phyloP scores from a whole-genome alignment of 371 early-diverging fungal genomes.

The Rhizomucor pusillus region DNA sequence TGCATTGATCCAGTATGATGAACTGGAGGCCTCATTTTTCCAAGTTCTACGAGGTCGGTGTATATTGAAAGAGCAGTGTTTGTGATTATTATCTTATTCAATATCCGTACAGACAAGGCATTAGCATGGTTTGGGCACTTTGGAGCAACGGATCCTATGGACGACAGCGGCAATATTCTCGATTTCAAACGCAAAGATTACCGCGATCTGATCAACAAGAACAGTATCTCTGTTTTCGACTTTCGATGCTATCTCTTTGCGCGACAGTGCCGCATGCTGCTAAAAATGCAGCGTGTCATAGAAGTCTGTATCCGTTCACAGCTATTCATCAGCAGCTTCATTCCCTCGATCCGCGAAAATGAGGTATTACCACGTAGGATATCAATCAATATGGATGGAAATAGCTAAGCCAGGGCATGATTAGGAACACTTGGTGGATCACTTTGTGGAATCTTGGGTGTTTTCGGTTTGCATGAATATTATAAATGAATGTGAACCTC shows the following conservation, averaged over 20 bases:
- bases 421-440: conserved; percentile 25
- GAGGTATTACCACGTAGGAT: conserved; percentile 26
- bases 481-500: conserved; percentile 74
- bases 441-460: conserved; percentile 78
- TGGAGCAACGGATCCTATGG: conserved; percentile 80
- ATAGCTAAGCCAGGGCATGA: background rate
- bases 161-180: conserved; percentile 85
- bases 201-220: conserved; percentile 84
- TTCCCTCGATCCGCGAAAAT: conserved; percentile 72
- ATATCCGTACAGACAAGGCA: conserved; percentile 59
- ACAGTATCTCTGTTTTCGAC: conserved; percentile 91
- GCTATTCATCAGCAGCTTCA: conserved; percentile 71
- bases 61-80: conserved; percentile 10
- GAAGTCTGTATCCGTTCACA: conserved; percentile 73
- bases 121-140: conserved; percentile 90
- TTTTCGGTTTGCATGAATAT: conserved; percentile 78
- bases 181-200: conserved; percentile 79
- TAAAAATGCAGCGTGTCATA: conserved; percentile 63
- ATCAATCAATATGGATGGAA: background rate
- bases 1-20: conserved; percentile 91
- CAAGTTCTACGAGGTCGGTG: conserved; percentile 73
- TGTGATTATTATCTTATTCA: background rate
- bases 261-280: conserved; percentile 77
- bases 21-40: conserved; percentile 90
- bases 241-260: conserved; percentile 92